Evolutionary conservation across 371 early-diverging fungal species (phyloP).

Genomic region (Thermomucor indicae-seudaticae): DNA sequence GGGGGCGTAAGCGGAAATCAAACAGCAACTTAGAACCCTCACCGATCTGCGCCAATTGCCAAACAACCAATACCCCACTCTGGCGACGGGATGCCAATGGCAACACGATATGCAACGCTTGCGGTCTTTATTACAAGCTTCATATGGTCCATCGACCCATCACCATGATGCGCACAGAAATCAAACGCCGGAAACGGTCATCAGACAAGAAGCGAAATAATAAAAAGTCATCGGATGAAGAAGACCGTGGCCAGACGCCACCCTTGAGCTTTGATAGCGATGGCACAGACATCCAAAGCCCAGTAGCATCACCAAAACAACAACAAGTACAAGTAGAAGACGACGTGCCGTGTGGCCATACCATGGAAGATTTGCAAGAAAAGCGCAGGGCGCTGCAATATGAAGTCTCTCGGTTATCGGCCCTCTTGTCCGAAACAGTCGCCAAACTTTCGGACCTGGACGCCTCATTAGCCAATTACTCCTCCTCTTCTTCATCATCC

Average conservation of each 20-base stretch:
- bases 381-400: conserved; percentile 54
- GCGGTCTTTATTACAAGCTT: conserved; percentile 64
- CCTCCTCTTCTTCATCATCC: conserved; percentile 2
- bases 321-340: too few species aligned
- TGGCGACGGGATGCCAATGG: conserved; percentile 66
- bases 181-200: conserved; percentile 35
- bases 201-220: background rate
- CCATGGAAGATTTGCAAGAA: conserved; percentile 38
- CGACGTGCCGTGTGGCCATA: conserved; percentile 17
- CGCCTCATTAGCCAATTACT: conserved; percentile 26
- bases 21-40: background rate
- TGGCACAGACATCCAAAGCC: too few species aligned
- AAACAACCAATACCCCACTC: conserved; percentile 61
- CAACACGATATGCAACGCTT: conserved; percentile 65
- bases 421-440: conserved; percentile 46
- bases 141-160: conserved; percentile 47
- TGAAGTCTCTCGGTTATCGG: conserved; percentile 49
- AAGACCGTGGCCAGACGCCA: background rate
- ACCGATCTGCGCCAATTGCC: conserved; percentile 43
- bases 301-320: background rate
- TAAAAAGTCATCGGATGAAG: background rate
- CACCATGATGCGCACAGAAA: conserved; percentile 31
- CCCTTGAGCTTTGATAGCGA: too few species aligned
- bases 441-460: conserved; percentile 50
- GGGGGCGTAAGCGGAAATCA: conserved; percentile 3